A percentile compares a stretch with the other conserved stretches of the same genome.
Evolutionary conservation across 768 basidiomycete species (phyloP).

Genomic region (Panus rudis): DNA sequence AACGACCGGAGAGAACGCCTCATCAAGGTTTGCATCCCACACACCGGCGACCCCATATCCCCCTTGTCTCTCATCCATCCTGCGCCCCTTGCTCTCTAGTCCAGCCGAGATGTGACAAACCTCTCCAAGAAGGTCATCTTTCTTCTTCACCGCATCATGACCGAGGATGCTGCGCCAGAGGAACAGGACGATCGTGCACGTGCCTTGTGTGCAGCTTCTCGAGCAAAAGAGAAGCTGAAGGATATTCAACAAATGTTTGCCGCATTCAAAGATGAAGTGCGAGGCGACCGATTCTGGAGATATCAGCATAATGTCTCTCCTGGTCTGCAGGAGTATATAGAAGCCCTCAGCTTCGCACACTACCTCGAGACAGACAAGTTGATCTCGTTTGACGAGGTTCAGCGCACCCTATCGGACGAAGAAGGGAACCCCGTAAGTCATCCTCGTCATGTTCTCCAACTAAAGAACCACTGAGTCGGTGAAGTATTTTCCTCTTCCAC

Average conservation of each 20-base stretch:
- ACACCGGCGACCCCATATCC: not conserved
- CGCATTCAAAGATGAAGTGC: constrained; percentile 51
- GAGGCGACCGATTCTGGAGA: constrained; percentile 69
- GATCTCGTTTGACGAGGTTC: constrained; percentile 63
- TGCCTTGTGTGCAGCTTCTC: constrained; percentile 41
- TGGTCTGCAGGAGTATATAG: constrained; percentile 93
- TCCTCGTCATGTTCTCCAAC: not conserved
- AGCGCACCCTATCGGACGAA: constrained; percentile 52
- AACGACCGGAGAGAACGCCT: constrained; percentile 86
- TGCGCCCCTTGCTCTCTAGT: constrained; percentile 31
- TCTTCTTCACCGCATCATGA: constrained; percentile 71
- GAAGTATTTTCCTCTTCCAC: constrained; percentile 71
- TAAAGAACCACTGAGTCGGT: not conserved
- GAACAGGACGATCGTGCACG: constrained; percentile 22
- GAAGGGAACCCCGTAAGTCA: constrained; percentile 51
- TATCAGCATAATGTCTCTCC: constrained; percentile 69
- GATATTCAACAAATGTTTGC: constrained; percentile 65
- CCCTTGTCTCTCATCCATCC: not conserved
- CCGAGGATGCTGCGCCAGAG: constrained; percentile 29
- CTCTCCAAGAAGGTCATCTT: constrained; percentile 94
- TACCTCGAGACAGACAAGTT: constrained; percentile 68
- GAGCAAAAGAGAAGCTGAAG: constrained; percentile 51
- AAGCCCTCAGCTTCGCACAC: constrained; percentile 83
- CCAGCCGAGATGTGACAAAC: constrained; percentile 82
- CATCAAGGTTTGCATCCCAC: constrained; percentile 61